phyloP scores from a whole-genome alignment of 768 basidiomycete species.

The Lentinula guzmanii region DNA sequence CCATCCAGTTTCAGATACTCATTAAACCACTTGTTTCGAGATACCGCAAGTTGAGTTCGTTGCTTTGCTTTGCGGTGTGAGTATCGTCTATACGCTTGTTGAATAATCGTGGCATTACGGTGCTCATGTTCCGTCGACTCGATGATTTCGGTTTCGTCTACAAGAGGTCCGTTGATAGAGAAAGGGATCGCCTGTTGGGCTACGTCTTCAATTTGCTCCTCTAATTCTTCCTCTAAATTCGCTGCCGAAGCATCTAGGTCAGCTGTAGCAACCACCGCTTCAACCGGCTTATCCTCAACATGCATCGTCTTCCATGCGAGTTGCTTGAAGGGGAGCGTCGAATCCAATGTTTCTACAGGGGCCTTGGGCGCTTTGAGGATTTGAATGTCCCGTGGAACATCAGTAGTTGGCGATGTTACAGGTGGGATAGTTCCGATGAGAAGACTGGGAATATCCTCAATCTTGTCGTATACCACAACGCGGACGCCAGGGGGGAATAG shows the following conservation, averaged over 20 bases:
- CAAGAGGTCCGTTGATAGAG: conserved; percentile 4
- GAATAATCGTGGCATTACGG: conserved; percentile 16
- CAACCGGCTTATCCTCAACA: background rate
- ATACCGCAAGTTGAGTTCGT: conserved; percentile 9
- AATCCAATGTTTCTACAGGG: background rate
- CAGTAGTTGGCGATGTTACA: conserved; percentile 9
- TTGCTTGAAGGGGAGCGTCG: background rate
- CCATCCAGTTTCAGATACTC: background rate
- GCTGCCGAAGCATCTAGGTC: conserved; percentile 9
- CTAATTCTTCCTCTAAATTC: conserved; percentile 8
- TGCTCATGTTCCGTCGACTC: conserved; percentile 22
- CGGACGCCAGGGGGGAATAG: conserved; percentile 15
- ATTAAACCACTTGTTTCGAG: conserved; percentile 4
- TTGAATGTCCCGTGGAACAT: conserved; percentile 14
- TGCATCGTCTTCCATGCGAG: background rate
- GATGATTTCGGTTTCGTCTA: conserved; percentile 13
- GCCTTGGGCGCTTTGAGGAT: background rate
- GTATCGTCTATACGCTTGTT: conserved; percentile 12
- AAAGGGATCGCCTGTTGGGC: background rate
- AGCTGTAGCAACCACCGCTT: background rate
- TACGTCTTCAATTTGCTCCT: conserved; percentile 9
- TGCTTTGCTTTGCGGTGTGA: conserved; percentile 6
- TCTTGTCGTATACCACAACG: conserved; percentile 21
- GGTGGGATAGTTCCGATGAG: conserved; percentile 10
- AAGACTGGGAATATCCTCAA: conserved; percentile 24